Base-by-base conservation (phyloP, 805 yeast species). In the Ogataea pignaliae region DNA sequence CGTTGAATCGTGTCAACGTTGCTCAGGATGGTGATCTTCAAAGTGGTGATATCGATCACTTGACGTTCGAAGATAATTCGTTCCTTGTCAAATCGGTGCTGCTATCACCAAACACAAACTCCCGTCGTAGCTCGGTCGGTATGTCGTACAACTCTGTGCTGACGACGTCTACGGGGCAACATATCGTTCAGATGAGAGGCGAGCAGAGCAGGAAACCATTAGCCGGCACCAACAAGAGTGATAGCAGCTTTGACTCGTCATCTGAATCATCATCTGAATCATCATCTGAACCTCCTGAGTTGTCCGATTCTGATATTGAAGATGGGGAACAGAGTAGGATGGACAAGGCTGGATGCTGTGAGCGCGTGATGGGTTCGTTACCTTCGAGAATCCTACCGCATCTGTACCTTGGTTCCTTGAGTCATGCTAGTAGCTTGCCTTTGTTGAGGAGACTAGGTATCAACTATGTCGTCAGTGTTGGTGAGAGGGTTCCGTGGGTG, bases 321-420 rank as follows among this genome's bases (percentile, higher is more conserved):
- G 33, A 43, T 18, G 43, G 14, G 14, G 33, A 30, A 5, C 9
- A 9, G 4, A 30, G 13, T 5, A 47, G 42, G 13, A 37, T 37
- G 1, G 42, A 33, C 2, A 40, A 16, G 15, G 56, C 44, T 61
- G 48, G 73, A 57, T 31, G 74, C 62, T 55, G 65, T 41, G 53
- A 52, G 44, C 54, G 51, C 12, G 64, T 64, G 32, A 51, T 48
- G 59, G 89, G 97, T 18, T 72, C 95, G 2, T 59, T 91, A 18
- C 98, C 98, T 1, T 88, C 97, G 0, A 69, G 86, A 41, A 83
- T 91, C 3, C 64, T 90, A 42, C 86, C 91, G 1, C 90, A 90
- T 62, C 63, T 91, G 48, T 91, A 89, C 57, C 69, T 91, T 42
- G 98, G 98, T 1, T 83, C 93, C 3, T 68, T 89, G 43, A 76